phyloP scores from a whole-genome alignment of 495 filamentous ascomycete genomes.

The Penicillium arizonense region DNA sequence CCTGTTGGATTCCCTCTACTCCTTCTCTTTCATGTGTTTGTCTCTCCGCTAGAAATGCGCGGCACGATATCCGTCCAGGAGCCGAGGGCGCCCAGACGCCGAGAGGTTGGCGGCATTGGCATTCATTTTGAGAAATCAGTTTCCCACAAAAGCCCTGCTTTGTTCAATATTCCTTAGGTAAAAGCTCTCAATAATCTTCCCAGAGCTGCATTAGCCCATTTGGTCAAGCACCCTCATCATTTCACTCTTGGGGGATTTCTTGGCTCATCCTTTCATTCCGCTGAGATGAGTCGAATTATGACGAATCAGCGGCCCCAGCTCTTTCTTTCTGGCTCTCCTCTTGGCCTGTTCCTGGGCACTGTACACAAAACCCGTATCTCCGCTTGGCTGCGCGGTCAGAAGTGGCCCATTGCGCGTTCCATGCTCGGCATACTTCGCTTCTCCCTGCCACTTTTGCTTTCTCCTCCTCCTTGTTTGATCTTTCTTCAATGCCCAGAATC shows the following conservation, averaged over 20 bases:
- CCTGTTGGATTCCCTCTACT: no score
- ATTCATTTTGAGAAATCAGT: conserved; percentile 13
- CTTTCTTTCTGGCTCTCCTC: background rate
- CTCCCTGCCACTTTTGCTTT: background rate
- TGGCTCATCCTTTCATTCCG: conserved; percentile 10
- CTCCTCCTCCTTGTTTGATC: background rate
- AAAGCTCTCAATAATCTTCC: conserved; percentile 3
- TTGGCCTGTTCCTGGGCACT: conserved; percentile 4
- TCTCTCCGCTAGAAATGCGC: background rate
- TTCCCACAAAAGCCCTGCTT: conserved; percentile 5
- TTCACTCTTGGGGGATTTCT: background rate
- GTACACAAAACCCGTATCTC: conserved; percentile 2
- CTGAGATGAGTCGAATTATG: conserved; percentile 4
- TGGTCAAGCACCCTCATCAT: no score
- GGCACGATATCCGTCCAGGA: conserved; percentile 11
- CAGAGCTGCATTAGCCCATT: background rate
- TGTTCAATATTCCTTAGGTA: conserved; percentile 25
- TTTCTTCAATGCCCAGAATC: background rate
- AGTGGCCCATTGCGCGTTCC: conserved; percentile 6
- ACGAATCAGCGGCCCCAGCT: background rate
- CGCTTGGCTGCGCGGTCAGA: conserved; percentile 10
- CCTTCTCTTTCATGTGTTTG: no score
- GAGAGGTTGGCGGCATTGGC: conserved; percentile 32
- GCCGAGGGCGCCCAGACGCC: conserved; percentile 32
- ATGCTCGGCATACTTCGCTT: conserved; percentile 5